A percentile compares a stretch with the other conserved stretches of the same genome.
phyloP scores from a whole-genome alignment of 352 stramenopile species.

The Phytophthora palmivora region DNA sequence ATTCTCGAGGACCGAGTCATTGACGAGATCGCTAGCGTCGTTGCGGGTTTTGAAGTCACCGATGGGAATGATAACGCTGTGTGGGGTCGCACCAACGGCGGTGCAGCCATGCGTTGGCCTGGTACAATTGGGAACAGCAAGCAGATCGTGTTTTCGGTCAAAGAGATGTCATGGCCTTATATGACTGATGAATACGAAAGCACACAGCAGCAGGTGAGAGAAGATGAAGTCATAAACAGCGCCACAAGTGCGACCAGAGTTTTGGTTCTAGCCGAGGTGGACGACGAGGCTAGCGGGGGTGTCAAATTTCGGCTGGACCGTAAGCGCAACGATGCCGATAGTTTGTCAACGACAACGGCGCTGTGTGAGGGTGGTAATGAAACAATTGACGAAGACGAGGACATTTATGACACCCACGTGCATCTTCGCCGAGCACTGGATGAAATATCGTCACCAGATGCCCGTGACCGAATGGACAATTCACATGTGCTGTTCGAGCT shows the following conservation, averaged over 20 bases:
- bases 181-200: constrained; percentile 39
- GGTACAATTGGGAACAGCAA: constrained; percentile 49
- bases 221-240: constrained; percentile 29
- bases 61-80: constrained; percentile 32
- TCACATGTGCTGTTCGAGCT: constrained; percentile 87
- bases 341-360: background rate
- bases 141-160: constrained; percentile 77
- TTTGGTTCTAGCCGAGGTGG: constrained; percentile 74
- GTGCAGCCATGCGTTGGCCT: constrained; percentile 31
- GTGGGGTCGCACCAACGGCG: constrained; percentile 18
- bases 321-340: constrained; percentile 26
- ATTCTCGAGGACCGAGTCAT: constrained; percentile 75
- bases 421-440: constrained; percentile 71
- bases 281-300: constrained; percentile 63
- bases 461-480: constrained; percentile 77
- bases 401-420: constrained; percentile 72
- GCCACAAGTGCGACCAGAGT: constrained; percentile 52
- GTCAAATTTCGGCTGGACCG: constrained; percentile 81
- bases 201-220: constrained; percentile 29
- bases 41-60: constrained; percentile 67
- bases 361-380: constrained; percentile 15
- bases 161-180: constrained; percentile 84
- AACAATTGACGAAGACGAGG: constrained; percentile 35
- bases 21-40: constrained; percentile 71
- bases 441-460: constrained; percentile 69